Conservation (phyloP, 176 grass and related monocot species). For the Juncus effusus region DNA sequence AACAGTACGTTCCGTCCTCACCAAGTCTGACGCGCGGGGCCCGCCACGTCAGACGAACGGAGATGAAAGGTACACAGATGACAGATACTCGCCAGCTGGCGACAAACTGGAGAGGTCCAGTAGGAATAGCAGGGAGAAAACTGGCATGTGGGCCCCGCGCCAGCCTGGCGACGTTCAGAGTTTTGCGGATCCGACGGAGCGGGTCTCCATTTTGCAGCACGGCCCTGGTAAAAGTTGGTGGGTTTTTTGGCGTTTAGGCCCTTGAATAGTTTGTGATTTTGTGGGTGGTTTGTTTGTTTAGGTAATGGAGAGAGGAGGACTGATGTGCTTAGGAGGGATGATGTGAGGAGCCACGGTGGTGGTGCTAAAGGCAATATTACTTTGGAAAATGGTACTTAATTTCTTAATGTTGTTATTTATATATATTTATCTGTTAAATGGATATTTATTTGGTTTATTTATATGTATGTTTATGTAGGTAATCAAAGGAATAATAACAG, state of each 20-base stretch:
- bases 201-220: conserved; percentile 37
- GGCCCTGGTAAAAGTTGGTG: conserved; percentile 40
- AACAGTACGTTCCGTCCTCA: conserved; percentile 42
- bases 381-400: conserved; percentile 67
- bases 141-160: conserved; percentile 84
- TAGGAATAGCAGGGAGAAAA: conserved; percentile 85
- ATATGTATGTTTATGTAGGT: conserved; percentile 41
- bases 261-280: background rate
- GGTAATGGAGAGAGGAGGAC: conserved; percentile 72
- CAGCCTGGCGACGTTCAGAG: conserved; percentile 52
- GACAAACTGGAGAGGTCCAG: conserved; percentile 71
- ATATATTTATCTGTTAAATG: conserved; percentile 11
- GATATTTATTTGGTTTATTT: conserved; percentile 12
- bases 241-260: background rate
- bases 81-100: conserved; percentile 40
- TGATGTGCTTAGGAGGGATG: conserved; percentile 44
- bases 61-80: conserved; percentile 70
- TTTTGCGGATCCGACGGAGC: conserved; percentile 43
- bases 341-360: conserved; percentile 54
- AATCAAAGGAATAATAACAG: conserved; percentile 63
- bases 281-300: conserved; percentile 16
- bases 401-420: conserved; percentile 5
- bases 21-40: conserved; percentile 58
- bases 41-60: conserved; percentile 47
- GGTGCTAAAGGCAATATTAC: conserved; percentile 30